Base-by-base conservation (phyloP, 306 rosid species). In the Rosa chinensis region DNA sequence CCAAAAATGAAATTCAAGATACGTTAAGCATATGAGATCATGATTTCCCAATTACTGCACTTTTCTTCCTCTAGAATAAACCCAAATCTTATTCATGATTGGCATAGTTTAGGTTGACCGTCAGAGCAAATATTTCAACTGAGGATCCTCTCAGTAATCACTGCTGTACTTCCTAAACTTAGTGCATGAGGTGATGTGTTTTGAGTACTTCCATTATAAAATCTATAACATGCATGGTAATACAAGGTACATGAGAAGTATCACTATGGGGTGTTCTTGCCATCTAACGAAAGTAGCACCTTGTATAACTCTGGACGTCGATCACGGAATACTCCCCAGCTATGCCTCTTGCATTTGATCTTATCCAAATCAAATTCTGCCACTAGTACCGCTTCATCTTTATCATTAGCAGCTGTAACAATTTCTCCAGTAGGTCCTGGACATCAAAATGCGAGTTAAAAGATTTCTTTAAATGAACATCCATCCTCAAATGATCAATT, bases 381-480 rank as follows among this genome's bases (percentile, higher is more conserved):
- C 63, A 95, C 83, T 49, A 95, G 91, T 79, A 90, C 84, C 58
- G 95, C 91, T 79, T 95, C 99, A 50, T 90, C 88, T 78, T 90
- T 87, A 77, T 91, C 94, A 80, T 88, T 86, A 69, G 98, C 99
- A 77, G 85, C n/a, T 25, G 92, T 80, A 75, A 93, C 88, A 73
- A 93, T 91, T 91, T 93, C 98, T 78, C 98, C 99, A 4, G 97
- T 89, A 45, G 98, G 97, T 59, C 98, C 99, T 92, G 89, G 16
- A 55, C 40, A 67, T 86, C 79, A 70, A 68, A 74, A 72, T 66
- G 16, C 9, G 61, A 11, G 72, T 66, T 10, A 67, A 59, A 10
- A 32, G 13, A n/a, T 45, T 50, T 52, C 25, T 17, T 63, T 16
- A 55, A n/a, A 35, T 59, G 35, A 50, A 58, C 6, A 16, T 66